These are phyloP conservation scores for Oenanthe sinensis DNA, from an alignment of 129 eudicot species.

Conservation along the genomic window DNA sequence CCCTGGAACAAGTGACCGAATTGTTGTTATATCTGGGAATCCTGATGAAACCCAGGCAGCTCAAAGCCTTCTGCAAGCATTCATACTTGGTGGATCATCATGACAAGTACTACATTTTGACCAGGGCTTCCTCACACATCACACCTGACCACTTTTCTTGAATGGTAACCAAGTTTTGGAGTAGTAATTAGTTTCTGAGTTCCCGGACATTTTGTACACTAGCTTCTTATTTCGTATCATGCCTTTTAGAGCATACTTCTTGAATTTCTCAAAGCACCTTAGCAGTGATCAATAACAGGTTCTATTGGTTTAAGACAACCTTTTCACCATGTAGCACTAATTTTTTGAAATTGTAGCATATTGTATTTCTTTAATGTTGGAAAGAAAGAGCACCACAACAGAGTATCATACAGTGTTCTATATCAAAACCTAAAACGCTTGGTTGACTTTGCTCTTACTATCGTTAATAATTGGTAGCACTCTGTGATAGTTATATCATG, in stretches of 20 bases:
- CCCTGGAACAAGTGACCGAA: constrained; percentile 37
- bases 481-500: neutral
- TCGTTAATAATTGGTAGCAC: neutral
- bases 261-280: neutral
- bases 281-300: neutral
- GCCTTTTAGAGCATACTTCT: neutral
- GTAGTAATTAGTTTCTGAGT: neutral
- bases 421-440: neutral
- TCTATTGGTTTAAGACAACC: neutral
- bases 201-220: constrained; percentile 3
- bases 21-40: constrained; percentile 58
- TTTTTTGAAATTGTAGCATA: neutral
- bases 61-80: constrained; percentile 84
- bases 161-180: constrained; percentile 4
- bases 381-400: neutral
- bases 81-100: constrained; percentile 48
- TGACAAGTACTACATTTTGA: constrained; percentile 23
- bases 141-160: neutral
- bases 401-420: neutral
- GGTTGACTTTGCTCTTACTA: neutral
- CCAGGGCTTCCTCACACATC: constrained; percentile 6
- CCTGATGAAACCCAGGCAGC: constrained; percentile 72
- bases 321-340: neutral
- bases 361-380: neutral
- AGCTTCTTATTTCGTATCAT: neutral